Percentiles rank a stretch among this genome's conserved stretches.
Evolutionary conservation across 805 yeast genomes (phyloP).

Genomic region (Starmera quercuum): DNA sequence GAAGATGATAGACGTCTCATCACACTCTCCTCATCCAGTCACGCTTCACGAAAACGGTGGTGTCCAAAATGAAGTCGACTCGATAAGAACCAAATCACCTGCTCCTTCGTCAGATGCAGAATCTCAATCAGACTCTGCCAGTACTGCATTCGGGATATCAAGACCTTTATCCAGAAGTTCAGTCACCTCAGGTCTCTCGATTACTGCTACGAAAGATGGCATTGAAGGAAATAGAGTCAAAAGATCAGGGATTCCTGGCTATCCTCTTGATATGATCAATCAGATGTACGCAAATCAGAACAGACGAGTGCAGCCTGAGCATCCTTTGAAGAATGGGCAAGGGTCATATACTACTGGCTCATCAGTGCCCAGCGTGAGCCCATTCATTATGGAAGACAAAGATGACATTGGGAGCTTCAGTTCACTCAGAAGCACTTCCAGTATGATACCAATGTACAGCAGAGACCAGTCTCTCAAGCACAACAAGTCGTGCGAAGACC

Average conservation of each 20-base stretch:
- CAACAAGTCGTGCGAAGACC: background rate
- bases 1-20: too few species aligned
- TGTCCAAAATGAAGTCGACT: background rate
- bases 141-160: slow-evolving; percentile 24
- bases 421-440: slow-evolving; percentile 12
- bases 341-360: background rate
- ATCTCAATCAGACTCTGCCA: background rate
- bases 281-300: slow-evolving; percentile 22
- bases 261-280: slow-evolving; percentile 28
- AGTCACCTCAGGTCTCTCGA: slow-evolving; percentile 59
- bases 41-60: background rate
- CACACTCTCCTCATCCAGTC: too few species aligned
- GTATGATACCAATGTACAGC: slow-evolving; percentile 16
- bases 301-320: background rate
- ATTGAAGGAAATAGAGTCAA: slow-evolving; percentile 55
- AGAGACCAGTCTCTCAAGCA: background rate
- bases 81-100: background rate
- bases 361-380: background rate
- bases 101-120: background rate
- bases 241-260: slow-evolving; percentile 33
- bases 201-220: slow-evolving; percentile 71
- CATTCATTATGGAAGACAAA: background rate
- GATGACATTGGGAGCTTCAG: slow-evolving; percentile 16
- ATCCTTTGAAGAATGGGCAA: too few species aligned
- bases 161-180: slow-evolving; percentile 57